These are phyloP conservation scores for Rutstroemia sp. DNA, from an alignment of 2,329 filamentous ascomycete genomes.

Conservation along the genomic window DNA sequence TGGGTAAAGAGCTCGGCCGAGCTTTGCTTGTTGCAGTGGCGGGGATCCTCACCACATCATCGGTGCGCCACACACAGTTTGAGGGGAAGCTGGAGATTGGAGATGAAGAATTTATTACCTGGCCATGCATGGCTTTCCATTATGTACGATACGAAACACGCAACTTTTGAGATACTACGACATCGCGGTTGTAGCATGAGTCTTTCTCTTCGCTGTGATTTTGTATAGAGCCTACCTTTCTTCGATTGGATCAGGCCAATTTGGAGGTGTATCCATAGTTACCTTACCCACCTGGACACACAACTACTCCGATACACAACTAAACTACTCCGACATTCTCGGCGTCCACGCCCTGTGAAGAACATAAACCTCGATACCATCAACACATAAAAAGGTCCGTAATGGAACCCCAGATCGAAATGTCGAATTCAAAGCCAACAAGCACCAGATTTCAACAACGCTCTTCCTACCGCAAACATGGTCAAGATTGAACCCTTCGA, in stretches of 20 bases:
- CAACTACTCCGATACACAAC: neutral
- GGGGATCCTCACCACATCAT: neutral
- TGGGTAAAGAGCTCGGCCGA: neutral
- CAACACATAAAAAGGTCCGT: constrained; percentile 14
- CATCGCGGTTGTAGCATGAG: no score
- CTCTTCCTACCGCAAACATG: constrained; percentile 33
- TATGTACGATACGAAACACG: no score
- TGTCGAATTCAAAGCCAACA: constrained; percentile 9
- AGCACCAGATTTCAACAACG: neutral
- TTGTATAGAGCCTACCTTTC: no score
- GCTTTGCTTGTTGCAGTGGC: neutral
- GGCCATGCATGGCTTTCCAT: no score
- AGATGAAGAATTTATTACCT: neutral
- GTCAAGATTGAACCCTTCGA: constrained; percentile 55
- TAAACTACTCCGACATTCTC: neutral
- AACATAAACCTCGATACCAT: neutral
- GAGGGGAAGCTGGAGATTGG: no score
- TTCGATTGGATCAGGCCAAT: no score
- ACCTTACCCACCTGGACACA: neutral
- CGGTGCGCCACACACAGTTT: neutral
- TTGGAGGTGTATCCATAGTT: no score
- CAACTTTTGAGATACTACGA: no score
- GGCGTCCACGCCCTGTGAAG: neutral
- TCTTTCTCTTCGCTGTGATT: no score
- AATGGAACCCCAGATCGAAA: constrained; percentile 6